Percentiles rank a stretch among this genome's conserved stretches.
phyloP scores from a whole-genome alignment of 257 asterid genomes.

The Linaria vulgaris region DNA sequence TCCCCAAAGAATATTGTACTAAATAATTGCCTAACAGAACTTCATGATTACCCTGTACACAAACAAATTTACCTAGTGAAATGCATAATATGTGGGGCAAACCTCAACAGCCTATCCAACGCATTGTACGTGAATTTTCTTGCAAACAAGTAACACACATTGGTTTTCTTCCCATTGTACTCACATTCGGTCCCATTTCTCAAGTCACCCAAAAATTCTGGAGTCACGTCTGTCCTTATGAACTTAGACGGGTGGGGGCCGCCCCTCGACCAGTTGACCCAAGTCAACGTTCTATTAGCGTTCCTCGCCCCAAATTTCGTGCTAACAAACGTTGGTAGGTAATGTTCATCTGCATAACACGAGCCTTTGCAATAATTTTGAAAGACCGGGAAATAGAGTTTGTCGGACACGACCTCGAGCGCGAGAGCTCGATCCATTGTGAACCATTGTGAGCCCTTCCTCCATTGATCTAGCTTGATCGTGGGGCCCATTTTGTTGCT shows the following conservation, averaged over 20 bases:
- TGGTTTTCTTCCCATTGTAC: conserved; percentile 59
- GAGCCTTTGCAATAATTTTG: conserved; percentile 45
- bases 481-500: conserved; percentile 50
- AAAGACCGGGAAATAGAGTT: conserved; percentile 43
- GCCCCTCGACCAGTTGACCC: conserved; percentile 85
- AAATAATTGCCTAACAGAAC: conserved; percentile 4
- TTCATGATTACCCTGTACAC: not conserved
- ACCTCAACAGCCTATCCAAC: conserved; percentile 57
- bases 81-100: conserved; percentile 75
- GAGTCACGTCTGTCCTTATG: conserved; percentile 40
- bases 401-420: conserved; percentile 58
- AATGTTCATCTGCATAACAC: conserved; percentile 85
- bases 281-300: conserved; percentile 60
- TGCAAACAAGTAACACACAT: conserved; percentile 73
- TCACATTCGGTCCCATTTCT: conserved; percentile 51
- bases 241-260: conserved; percentile 79
- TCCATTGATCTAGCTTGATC: conserved; percentile 54
- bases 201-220: conserved; percentile 49
- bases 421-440: conserved; percentile 65
- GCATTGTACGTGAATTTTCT: conserved; percentile 63
- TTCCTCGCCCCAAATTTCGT: conserved; percentile 43
- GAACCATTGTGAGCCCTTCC: conserved; percentile 94
- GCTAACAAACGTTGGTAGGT: conserved; percentile 66
- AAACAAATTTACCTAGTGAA: conserved; percentile 34
- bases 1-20: conserved; percentile 31